Evolutionary conservation across 2,329 filamentous ascomycete species (phyloP).

Genomic region (Fusarium oxysporum): DNA sequence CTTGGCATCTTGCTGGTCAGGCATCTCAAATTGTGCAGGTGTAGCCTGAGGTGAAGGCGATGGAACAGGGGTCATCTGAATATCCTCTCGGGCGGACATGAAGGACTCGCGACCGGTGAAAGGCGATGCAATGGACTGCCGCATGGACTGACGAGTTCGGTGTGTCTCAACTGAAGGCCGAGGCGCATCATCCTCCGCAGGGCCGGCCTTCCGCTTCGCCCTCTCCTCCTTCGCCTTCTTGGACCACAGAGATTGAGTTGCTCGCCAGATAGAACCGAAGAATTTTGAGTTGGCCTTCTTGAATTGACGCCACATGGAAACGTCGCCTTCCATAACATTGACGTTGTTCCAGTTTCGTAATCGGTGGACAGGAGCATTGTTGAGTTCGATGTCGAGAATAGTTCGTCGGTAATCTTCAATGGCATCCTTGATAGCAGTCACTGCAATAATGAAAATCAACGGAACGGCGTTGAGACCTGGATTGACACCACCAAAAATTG

Average conservation of each 20-base stretch:
- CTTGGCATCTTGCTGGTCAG: slow-evolving; percentile 50
- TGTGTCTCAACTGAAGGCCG: slow-evolving; percentile 67
- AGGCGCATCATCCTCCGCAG: slow-evolving; percentile 60
- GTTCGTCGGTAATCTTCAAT: slow-evolving; percentile 96
- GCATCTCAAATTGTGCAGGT: slow-evolving; percentile 53
- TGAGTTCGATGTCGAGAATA: slow-evolving; percentile 89
- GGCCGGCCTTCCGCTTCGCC: slow-evolving; percentile 58
- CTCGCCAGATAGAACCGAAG: slow-evolving; percentile 65
- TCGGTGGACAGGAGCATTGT: slow-evolving; percentile 94
- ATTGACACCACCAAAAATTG: slow-evolving; percentile 93
- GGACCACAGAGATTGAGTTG: slow-evolving; percentile 61
- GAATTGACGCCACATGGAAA: slow-evolving; percentile 86
- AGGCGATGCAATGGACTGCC: slow-evolving; percentile 59
- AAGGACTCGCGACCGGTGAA: slow-evolving; percentile 66
- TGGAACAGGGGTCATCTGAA: slow-evolving; percentile 95
- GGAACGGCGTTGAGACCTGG: slow-evolving; percentile 91
- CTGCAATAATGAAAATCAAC: slow-evolving; percentile 88
- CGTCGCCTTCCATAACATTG: slow-evolving; percentile 87
- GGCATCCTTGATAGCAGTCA: slow-evolving; percentile 93
- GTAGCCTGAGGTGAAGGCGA: slow-evolving; percentile 73
- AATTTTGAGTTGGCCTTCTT: slow-evolving; percentile 86
- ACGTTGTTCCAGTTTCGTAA: slow-evolving; percentile 91
- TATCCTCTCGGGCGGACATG: slow-evolving; percentile 72
- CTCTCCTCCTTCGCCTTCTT: slow-evolving; percentile 62
- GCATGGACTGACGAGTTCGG: slow-evolving; percentile 50